These are phyloP conservation scores for Suillus americanus DNA, from an alignment of 768 basidiomycete genomes.

Conservation along the genomic window DNA sequence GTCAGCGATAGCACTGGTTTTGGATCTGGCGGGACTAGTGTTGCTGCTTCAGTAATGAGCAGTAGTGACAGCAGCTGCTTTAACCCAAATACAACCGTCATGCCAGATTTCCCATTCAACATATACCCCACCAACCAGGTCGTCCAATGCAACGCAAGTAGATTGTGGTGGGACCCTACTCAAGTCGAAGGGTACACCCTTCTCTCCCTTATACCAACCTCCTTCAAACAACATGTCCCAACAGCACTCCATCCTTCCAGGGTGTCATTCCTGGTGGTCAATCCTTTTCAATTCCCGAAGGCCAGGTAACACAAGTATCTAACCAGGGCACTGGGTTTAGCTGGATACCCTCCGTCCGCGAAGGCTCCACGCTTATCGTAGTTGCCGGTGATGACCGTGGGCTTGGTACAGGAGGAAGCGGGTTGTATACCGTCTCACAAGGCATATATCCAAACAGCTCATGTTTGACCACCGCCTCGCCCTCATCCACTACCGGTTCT, in stretches of 20 bases:
- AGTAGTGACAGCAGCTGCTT: constrained; percentile 63
- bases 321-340: constrained; percentile 60
- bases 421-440: constrained; percentile 50
- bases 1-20: constrained; percentile 62
- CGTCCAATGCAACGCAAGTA: constrained; percentile 60
- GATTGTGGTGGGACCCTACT: constrained; percentile 63
- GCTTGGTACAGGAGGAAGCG: constrained; percentile 68
- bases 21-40: constrained; percentile 75
- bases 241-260: constrained; percentile 58
- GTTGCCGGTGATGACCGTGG: constrained; percentile 69
- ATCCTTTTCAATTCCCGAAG: constrained; percentile 64
- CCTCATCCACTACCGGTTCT: constrained; percentile 73
- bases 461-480: constrained; percentile 61
- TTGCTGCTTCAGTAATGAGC: constrained; percentile 51
- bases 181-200: constrained; percentile 52
- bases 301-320: constrained; percentile 41
- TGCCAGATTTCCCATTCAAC: constrained; percentile 57
- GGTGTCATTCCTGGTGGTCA: constrained; percentile 81
- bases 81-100: constrained; percentile 44
- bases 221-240: background rate
- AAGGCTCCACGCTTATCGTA: constrained; percentile 65
- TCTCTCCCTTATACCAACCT: background rate
- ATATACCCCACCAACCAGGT: constrained; percentile 63
- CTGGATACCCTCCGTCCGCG: constrained; percentile 65
- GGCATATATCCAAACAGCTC: constrained; percentile 47